Conservation (phyloP, 2,329 filamentous ascomycete species). For the Stachybotrys chartarum region DNA sequence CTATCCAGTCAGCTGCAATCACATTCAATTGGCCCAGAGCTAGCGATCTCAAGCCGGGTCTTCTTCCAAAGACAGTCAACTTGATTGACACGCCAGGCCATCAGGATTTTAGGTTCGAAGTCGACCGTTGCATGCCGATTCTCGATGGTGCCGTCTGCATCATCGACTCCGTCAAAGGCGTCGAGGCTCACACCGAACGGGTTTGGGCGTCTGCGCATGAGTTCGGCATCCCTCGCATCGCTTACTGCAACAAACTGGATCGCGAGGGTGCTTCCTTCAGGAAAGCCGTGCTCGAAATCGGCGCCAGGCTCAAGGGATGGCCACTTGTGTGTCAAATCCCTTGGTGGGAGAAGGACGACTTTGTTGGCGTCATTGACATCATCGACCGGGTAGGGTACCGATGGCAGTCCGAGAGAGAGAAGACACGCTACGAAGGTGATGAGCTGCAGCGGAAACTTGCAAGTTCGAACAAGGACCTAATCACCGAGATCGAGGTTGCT, state of each 20-base stretch:
- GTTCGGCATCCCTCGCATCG: conserved; percentile 74
- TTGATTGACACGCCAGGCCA: conserved; percentile 95
- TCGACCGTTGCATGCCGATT: conserved; percentile 80
- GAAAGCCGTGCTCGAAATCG: conserved; percentile 79
- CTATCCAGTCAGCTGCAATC: conserved; percentile 94
- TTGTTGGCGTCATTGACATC: conserved; percentile 80
- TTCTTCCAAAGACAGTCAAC: conserved; percentile 64
- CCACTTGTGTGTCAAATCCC: conserved; percentile 92
- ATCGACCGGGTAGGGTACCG: conserved; percentile 67
- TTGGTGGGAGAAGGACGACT: conserved; percentile 78
- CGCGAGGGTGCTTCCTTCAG: conserved; percentile 74
- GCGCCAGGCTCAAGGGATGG: conserved; percentile 70
- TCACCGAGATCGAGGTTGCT: conserved; percentile 65
- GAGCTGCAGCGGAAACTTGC: conserved; percentile 32
- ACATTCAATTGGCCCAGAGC: conserved; percentile 85
- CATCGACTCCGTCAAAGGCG: conserved; percentile 84
- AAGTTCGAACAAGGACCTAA: conserved; percentile 42
- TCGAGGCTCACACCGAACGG: conserved; percentile 94
- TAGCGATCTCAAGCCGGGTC: conserved; percentile 30
- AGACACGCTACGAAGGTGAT: conserved; percentile 24
- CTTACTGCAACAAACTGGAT: conserved; percentile 75
- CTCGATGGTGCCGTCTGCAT: conserved; percentile 90
- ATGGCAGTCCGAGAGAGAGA: conserved; percentile 48
- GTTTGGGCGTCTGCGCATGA: conserved; percentile 88
- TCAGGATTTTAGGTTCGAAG: conserved; percentile 96